A percentile compares a stretch with the other conserved stretches of the same genome.
These are phyloP conservation scores for Alternaria brassicae DNA, from an alignment of 2,329 filamentous ascomycete species.

Conservation along the genomic window DNA sequence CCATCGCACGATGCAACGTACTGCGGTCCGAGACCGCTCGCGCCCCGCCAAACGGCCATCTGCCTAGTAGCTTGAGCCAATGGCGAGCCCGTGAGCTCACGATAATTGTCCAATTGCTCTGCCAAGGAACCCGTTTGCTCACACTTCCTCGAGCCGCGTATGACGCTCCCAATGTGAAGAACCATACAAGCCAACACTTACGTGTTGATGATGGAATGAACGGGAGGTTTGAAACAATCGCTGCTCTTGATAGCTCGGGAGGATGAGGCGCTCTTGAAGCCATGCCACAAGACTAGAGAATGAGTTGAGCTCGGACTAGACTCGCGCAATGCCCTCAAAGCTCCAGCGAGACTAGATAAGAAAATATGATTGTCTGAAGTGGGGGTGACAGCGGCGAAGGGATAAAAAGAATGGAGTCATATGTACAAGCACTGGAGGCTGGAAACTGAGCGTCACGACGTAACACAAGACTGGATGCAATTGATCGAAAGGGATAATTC, in stretches of 20 bases:
- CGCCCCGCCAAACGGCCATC: constrained; percentile 2
- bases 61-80: constrained; percentile 13
- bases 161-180: constrained; percentile 1
- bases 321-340: not conserved
- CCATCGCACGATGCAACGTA: constrained; percentile 13
- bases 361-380: not conserved
- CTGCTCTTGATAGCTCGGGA: not conserved
- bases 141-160: constrained; percentile 5
- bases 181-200: not conserved
- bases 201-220: constrained; percentile 5
- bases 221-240: constrained; percentile 3
- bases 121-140: constrained; percentile 23
- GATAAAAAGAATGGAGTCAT: not conserved
- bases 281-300: not conserved
- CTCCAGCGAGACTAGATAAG: not conserved
- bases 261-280: not conserved
- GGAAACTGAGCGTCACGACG: not conserved
- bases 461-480: not conserved
- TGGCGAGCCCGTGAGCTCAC: constrained; percentile 10
- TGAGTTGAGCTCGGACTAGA: not conserved
- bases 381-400: not conserved
- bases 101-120: constrained; percentile 13
- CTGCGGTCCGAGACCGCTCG: constrained; percentile 16
- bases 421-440: not conserved
- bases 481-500: not conserved